Conservation (phyloP, 2,329 filamentous ascomycete genomes). For the Cadophora gregata region DNA sequence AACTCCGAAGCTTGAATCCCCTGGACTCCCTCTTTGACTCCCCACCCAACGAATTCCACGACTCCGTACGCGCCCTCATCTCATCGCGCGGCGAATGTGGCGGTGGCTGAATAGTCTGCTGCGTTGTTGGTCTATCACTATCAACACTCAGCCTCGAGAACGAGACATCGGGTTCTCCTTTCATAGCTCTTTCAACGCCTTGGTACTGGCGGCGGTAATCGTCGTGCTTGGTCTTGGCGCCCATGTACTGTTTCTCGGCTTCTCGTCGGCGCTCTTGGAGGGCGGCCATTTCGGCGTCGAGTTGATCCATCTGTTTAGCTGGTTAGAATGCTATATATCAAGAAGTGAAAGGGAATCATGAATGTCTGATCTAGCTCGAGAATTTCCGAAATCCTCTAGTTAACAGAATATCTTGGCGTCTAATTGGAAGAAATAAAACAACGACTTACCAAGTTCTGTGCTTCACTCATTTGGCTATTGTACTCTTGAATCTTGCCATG, state of each 20-base stretch:
- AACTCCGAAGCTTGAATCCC: neutral
- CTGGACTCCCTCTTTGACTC: slow-evolving; percentile 1
- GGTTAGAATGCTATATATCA: neutral
- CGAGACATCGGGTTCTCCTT: slow-evolving; percentile 19
- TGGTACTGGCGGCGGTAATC: slow-evolving; percentile 25
- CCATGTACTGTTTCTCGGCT: slow-evolving; percentile 19
- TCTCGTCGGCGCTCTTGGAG: slow-evolving; percentile 15
- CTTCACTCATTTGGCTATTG: slow-evolving; percentile 21
- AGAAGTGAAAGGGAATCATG: too few species aligned
- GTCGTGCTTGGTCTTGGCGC: slow-evolving; percentile 25
- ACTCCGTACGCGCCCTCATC: neutral
- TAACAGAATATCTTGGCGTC: neutral
- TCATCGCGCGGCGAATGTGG: neutral
- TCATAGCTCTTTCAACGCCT: slow-evolving; percentile 21
- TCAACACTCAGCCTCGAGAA: slow-evolving; percentile 16
- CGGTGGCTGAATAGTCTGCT: slow-evolving; percentile 13
- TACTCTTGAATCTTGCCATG: slow-evolving; percentile 24
- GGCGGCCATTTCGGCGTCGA: slow-evolving; percentile 21
- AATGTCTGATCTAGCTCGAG: neutral
- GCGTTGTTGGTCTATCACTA: slow-evolving; percentile 11
- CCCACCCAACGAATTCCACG: slow-evolving; percentile 9
- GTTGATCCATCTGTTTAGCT: slow-evolving; percentile 13
- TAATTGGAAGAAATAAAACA: neutral
- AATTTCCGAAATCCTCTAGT: too few species aligned
- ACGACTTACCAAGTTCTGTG: slow-evolving; percentile 10